These are phyloP conservation scores for Strobilomyces echinocephalus DNA, from an alignment of 768 basidiomycete genomes.

Conservation along the genomic window DNA sequence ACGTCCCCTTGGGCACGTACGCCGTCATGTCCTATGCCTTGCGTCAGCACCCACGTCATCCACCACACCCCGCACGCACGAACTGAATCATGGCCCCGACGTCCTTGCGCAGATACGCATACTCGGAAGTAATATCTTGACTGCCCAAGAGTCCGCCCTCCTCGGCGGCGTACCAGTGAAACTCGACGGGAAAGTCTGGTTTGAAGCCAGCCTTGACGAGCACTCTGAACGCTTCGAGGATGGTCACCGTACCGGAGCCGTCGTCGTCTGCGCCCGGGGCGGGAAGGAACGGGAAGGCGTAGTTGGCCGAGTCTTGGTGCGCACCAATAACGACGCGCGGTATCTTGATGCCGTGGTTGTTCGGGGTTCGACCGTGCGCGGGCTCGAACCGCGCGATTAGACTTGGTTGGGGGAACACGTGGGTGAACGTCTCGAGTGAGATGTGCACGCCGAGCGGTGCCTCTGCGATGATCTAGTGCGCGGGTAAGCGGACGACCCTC, in stretches of 20 bases:
- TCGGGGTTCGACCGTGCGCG: neutral
- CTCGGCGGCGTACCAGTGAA: neutral
- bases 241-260: neutral
- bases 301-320: neutral
- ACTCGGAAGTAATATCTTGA: neutral
- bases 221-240: neutral
- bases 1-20: neutral
- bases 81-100: neutral
- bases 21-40: neutral
- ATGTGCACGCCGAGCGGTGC: neutral
- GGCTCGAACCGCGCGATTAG: neutral
- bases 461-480: neutral
- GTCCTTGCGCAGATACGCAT: neutral
- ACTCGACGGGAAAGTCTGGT: neutral
- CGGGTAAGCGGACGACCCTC: neutral
- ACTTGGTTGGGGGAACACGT: neutral
- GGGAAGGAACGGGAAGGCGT: neutral
- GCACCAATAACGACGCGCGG: neutral
- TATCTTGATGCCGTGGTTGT: neutral
- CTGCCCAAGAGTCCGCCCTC: neutral
- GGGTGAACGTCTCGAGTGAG: neutral
- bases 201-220: neutral
- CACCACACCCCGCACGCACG: neutral
- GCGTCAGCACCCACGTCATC: too few species aligned
- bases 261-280: neutral